phyloP scores from a whole-genome alignment of 352 stramenopile genomes.

The Phytophthora europaea region DNA sequence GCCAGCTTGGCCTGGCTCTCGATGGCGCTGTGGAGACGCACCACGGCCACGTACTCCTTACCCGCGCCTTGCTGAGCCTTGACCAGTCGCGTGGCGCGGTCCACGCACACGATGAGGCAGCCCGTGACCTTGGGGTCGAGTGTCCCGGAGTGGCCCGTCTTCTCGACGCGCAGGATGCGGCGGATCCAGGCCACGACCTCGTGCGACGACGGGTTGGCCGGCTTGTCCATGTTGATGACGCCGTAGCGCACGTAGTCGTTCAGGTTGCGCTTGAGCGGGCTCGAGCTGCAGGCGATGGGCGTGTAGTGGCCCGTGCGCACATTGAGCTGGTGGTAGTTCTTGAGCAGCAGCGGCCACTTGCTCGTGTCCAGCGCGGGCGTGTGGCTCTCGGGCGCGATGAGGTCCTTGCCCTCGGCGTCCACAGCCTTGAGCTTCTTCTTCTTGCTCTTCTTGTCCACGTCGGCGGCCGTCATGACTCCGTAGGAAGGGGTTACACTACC shows the following conservation, averaged over 20 bases:
- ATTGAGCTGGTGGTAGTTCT: conserved; percentile 99
- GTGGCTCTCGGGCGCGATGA: conserved; percentile 80
- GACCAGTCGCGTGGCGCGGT: conserved; percentile 96
- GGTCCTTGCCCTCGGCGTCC: conserved; percentile 64
- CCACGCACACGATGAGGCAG: conserved; percentile 99
- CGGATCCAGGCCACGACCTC: conserved; percentile 99
- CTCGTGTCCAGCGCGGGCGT: conserved; percentile 96
- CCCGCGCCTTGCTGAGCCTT: conserved; percentile 96
- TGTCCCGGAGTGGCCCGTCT: conserved; percentile 99
- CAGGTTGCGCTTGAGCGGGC: conserved; percentile 97
- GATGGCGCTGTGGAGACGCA: conserved; percentile 97
- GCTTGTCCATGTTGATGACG: conserved; percentile 99
- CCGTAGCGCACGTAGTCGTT: conserved; percentile 98
- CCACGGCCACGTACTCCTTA: conserved; percentile 99
- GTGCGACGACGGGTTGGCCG: conserved; percentile 99
- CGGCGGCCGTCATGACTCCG: conserved; percentile 59
- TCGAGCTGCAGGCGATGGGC: conserved; percentile 97
- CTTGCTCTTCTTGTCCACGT: conserved; percentile 88
- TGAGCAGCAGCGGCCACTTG: conserved; percentile 99
- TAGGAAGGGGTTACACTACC: conserved; percentile 6
- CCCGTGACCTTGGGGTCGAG: conserved; percentile 99
- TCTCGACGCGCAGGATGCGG: conserved; percentile 99
- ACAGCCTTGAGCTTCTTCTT: conserved; percentile 91
- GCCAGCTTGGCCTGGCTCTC: conserved; percentile 94
- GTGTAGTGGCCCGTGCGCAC: conserved; percentile 99